Conservation (phyloP, 1,139 yeast species). For the Pichia sp. region DNA sequence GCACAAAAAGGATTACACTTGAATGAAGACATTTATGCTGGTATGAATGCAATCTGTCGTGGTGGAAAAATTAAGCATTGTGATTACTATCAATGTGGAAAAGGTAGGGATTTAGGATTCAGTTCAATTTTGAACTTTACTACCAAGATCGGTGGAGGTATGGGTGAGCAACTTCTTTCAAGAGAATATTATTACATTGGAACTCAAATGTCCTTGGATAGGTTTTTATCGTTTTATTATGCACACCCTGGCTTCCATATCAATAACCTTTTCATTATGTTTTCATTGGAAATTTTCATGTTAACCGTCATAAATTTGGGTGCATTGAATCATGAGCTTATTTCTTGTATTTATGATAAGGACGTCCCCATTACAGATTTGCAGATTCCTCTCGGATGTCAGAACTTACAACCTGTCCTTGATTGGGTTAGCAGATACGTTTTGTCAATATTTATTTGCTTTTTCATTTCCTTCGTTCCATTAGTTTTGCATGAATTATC, state of each 20-base stretch:
- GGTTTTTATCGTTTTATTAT: slow-evolving; percentile 79
- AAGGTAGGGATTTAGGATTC: slow-evolving; percentile 86
- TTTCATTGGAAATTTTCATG: slow-evolving; percentile 71
- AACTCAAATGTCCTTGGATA: slow-evolving; percentile 70
- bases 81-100: slow-evolving; percentile 87
- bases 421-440: slow-evolving; percentile 82
- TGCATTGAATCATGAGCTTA: slow-evolving; percentile 57
- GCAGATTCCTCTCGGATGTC: slow-evolving; percentile 69
- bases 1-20: slow-evolving; percentile 84
- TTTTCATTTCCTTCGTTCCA: slow-evolving; percentile 79
- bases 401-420: slow-evolving; percentile 66
- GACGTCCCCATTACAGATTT: slow-evolving; percentile 57
- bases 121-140: slow-evolving; percentile 81
- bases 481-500: slow-evolving; percentile 72
- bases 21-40: slow-evolving; percentile 90
- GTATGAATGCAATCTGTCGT: slow-evolving; percentile 74
- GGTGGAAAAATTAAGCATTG: slow-evolving; percentile 88
- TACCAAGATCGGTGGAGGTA: slow-evolving; percentile 88
- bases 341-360: slow-evolving; percentile 52
- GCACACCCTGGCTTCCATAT: slow-evolving; percentile 92
- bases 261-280: slow-evolving; percentile 72
- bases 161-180: slow-evolving; percentile 88
- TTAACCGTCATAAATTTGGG: slow-evolving; percentile 65
- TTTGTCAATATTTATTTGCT: slow-evolving; percentile 75
- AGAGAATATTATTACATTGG: slow-evolving; percentile 83